phyloP scores from a whole-genome alignment of 2,329 filamentous ascomycete species.

The Colletotrichum orbiculare region DNA sequence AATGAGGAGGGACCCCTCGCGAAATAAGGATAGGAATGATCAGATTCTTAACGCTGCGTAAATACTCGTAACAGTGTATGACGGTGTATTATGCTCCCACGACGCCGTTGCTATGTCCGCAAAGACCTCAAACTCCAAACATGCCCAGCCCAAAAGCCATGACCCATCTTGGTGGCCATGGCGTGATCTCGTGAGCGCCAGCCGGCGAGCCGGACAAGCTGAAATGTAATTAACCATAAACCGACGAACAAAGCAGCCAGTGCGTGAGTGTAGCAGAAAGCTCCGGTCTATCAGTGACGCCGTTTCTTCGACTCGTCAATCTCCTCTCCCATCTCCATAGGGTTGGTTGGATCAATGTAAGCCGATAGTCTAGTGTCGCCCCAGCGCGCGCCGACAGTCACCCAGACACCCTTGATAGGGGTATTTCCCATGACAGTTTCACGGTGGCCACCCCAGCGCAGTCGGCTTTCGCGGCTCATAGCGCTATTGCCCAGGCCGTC shows the following conservation, averaged over 20 bases:
- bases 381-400: conserved; percentile 72
- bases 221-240: conserved; percentile 35
- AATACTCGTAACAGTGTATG: conserved; percentile 30
- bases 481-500: conserved; percentile 76
- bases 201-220: conserved; percentile 14
- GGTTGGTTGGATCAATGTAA: conserved; percentile 65
- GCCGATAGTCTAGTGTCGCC: conserved; percentile 68
- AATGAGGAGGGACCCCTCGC: no score
- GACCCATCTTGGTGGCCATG: conserved; percentile 23
- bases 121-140: conserved; percentile 36
- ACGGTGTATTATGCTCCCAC: conserved; percentile 35
- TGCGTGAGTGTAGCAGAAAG: neutral
- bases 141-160: conserved; percentile 34
- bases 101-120: conserved; percentile 36
- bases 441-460: conserved; percentile 69
- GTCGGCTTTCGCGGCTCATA: conserved; percentile 64
- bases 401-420: conserved; percentile 74
- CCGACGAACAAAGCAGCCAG: conserved; percentile 25
- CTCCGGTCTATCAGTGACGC: conserved; percentile 32
- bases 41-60: conserved; percentile 18
- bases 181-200: conserved; percentile 35
- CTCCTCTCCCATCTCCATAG: conserved; percentile 65
- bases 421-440: conserved; percentile 63
- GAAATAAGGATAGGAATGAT: neutral
- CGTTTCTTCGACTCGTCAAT: conserved; percentile 57